phyloP scores from a whole-genome alignment of 768 basidiomycete species.

The Lactarius sanguifluus region DNA sequence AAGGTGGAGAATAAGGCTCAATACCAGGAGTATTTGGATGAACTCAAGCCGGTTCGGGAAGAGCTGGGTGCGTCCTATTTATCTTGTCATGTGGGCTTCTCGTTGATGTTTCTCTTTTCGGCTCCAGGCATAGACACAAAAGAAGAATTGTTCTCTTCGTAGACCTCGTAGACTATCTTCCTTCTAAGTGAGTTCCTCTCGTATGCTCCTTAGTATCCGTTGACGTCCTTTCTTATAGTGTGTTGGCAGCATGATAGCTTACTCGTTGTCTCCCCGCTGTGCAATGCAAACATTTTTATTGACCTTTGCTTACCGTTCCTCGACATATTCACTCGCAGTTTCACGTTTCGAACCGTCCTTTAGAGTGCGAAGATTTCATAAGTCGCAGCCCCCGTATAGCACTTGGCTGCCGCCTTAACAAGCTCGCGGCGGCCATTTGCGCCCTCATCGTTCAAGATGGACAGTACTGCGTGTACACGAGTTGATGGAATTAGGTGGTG shows the following conservation, averaged over 20 bases:
- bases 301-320: conserved; percentile 5
- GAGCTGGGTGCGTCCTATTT: conserved; percentile 71
- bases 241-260: conserved; percentile 24
- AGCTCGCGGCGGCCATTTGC: too few relatives aligned
- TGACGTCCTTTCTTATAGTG: conserved; percentile 8
- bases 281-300: conserved; percentile 20
- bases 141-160: conserved; percentile 62
- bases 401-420: too few relatives aligned
- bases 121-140: conserved; percentile 54
- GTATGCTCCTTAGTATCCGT: neutral
- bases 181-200: conserved; percentile 6
- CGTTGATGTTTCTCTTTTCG: conserved; percentile 10
- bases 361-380: too few relatives aligned
- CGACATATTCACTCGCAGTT: neutral
- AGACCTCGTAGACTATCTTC: conserved; percentile 31
- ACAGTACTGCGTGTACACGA: too few relatives aligned
- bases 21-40: conserved; percentile 90
- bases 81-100: conserved; percentile 1
- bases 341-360: too few relatives aligned
- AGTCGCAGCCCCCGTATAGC: too few relatives aligned
- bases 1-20: conserved; percentile 98
- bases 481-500: too few relatives aligned
- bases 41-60: conserved; percentile 82
- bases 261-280: conserved; percentile 16
- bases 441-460: too few relatives aligned